phyloP scores from a whole-genome alignment of 495 filamentous ascomycete species.

The Neurospora pannonica region DNA sequence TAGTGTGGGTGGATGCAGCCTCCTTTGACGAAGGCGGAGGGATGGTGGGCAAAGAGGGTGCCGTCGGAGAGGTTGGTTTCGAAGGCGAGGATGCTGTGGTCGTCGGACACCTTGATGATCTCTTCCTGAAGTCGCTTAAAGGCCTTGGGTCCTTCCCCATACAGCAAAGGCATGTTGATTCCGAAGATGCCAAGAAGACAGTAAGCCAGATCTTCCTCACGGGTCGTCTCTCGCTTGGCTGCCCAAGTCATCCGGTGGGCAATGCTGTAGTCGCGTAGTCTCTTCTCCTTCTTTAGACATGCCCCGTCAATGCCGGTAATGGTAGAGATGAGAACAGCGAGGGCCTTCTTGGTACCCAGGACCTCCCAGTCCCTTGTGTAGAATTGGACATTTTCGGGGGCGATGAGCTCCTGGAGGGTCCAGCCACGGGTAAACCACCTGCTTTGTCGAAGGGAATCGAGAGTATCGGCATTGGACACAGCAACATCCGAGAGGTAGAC shows the following conservation, averaged over 20 bases:
- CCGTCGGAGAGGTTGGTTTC: constrained; percentile 6
- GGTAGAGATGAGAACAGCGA: constrained; percentile 14
- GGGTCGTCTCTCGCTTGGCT: constrained; percentile 19
- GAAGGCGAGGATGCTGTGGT: constrained; percentile 18
- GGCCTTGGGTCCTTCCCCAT: constrained; percentile 29
- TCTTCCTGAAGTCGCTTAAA: constrained; percentile 20
- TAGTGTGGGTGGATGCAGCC: constrained; percentile 7
- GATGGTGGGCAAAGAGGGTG: constrained; percentile 16
- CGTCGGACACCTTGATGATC: constrained; percentile 14
- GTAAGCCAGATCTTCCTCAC: constrained; percentile 33
- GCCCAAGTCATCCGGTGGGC: constrained; percentile 35
- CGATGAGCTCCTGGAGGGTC: constrained; percentile 34
- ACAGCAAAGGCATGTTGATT: constrained; percentile 36
- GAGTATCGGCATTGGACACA: neutral
- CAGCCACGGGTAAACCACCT: constrained; percentile 33
- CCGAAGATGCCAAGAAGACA: constrained; percentile 35
- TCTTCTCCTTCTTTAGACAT: constrained; percentile 7
- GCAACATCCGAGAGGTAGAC: constrained; percentile 30
- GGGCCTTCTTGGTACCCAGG: constrained; percentile 18
- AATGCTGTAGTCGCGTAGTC: constrained; percentile 12
- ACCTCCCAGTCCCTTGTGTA: constrained; percentile 20
- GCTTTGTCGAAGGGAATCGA: constrained; percentile 6
- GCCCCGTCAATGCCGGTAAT: constrained; percentile 21
- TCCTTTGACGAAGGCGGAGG: constrained; percentile 3
- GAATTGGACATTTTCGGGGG: constrained; percentile 21